These are phyloP conservation scores for Fusarium kyushuense DNA, from an alignment of 2,329 filamentous ascomycete genomes.

Conservation along the genomic window DNA sequence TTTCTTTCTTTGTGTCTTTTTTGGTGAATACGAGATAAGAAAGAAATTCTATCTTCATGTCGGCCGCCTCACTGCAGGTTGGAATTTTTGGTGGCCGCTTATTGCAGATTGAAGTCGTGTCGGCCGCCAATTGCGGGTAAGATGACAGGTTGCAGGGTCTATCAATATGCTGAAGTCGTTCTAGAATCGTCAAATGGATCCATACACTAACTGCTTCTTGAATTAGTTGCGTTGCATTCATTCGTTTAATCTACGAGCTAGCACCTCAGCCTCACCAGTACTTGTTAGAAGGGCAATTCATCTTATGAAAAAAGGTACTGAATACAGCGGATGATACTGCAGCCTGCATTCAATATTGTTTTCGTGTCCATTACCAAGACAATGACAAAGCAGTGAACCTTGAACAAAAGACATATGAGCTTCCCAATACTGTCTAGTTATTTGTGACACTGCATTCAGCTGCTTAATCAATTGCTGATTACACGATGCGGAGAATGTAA, in stretches of 20 bases:
- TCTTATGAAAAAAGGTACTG: too few species aligned
- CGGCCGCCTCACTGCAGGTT: background rate
- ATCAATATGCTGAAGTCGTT: background rate
- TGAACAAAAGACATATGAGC: background rate
- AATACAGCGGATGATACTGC: background rate
- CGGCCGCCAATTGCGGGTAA: background rate
- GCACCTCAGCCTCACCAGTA: too few species aligned
- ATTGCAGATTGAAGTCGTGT: background rate
- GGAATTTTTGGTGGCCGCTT: background rate
- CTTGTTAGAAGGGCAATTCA: too few species aligned
- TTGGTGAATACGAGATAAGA: background rate
- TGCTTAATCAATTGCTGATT: background rate
- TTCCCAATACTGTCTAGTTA: background rate
- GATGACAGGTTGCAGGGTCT: background rate
- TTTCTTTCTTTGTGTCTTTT: too few species aligned
- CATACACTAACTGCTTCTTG: background rate
- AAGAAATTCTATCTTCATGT: background rate
- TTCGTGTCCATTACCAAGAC: background rate
- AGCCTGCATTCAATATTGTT: background rate
- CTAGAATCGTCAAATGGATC: background rate
- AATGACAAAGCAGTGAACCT: background rate
- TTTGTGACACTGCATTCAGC: fast-evolving
- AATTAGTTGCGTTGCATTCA: background rate
- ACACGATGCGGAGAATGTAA: background rate
- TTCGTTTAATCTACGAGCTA: background rate